These are phyloP conservation scores for Ambrosia hybrid DNA, from an alignment of 140 eudicot species.

Conservation along the genomic window DNA sequence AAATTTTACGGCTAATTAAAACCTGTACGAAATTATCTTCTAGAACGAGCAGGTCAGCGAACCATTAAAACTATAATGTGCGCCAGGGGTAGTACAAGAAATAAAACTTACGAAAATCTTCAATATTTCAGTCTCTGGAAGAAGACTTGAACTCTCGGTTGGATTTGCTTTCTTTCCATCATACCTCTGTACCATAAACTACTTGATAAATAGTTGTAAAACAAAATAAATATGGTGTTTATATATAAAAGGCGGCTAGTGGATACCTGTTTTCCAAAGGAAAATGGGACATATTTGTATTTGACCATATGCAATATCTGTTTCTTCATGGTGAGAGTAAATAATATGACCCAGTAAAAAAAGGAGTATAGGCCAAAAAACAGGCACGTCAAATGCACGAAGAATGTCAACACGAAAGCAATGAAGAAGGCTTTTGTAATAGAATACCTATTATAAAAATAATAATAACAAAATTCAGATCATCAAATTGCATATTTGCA, in stretches of 20 bases:
- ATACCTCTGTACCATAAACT: slow-evolving; percentile 52
- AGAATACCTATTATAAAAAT: slow-evolving; percentile 59
- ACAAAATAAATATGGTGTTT: neutral
- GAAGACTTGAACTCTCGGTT: slow-evolving; percentile 49
- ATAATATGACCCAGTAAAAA: slow-evolving; percentile 91
- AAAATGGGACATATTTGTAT: slow-evolving; percentile 83
- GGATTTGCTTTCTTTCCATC: slow-evolving; percentile 53
- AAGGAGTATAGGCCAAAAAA: slow-evolving; percentile 92
- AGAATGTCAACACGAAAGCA: slow-evolving; percentile 81
- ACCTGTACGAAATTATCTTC: slow-evolving; percentile 33
- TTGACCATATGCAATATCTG: slow-evolving; percentile 87
- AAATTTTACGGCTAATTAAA: slow-evolving; percentile 18
- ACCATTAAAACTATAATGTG: slow-evolving; percentile 29
- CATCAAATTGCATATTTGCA: neutral
- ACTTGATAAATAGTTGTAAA: neutral
- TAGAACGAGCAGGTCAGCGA: slow-evolving; percentile 16
- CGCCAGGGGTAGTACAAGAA: slow-evolving; percentile 21
- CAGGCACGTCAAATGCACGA: slow-evolving; percentile 84
- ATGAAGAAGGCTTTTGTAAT: slow-evolving; percentile 83
- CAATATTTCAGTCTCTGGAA: slow-evolving; percentile 39
- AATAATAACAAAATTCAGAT: slow-evolving; percentile 1
- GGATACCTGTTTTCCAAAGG: slow-evolving; percentile 88
- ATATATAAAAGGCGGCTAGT: slow-evolving; percentile 5
- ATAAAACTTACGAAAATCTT: slow-evolving; percentile 17
- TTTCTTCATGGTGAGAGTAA: slow-evolving; percentile 66